These are phyloP conservation scores for Flaveria bidentis DNA, from an alignment of 129 eudicot genomes.

Conservation along the genomic window DNA sequence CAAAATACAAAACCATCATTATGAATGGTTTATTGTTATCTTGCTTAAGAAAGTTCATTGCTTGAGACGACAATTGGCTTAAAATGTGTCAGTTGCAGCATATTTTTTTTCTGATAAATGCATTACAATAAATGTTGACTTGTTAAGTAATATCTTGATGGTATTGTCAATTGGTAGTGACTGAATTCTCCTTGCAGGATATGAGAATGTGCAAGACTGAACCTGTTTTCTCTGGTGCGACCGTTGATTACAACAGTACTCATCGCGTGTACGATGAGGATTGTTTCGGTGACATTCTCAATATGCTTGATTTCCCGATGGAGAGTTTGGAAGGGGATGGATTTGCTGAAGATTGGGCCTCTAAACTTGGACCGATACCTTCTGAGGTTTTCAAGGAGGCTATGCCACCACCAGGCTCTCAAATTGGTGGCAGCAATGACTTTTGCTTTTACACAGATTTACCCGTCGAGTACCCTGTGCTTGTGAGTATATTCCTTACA, in stretches of 20 bases:
- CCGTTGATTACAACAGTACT: constrained; percentile 24
- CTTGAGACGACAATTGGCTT: neutral
- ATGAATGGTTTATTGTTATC: neutral
- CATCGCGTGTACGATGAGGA: constrained; percentile 33
- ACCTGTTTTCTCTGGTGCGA: constrained; percentile 34
- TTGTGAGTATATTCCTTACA: constrained; percentile 27
- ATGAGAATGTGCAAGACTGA: constrained; percentile 51
- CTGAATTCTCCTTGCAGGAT: constrained; percentile 34
- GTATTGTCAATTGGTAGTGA: constrained; percentile 9
- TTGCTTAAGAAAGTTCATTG: constrained; percentile 7
- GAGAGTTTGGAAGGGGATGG: constrained; percentile 63
- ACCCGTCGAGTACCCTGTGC: constrained; percentile 34
- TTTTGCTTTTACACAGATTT: constrained; percentile 20
- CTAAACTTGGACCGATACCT: constrained; percentile 62
- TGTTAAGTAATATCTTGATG: neutral
- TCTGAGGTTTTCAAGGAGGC: constrained; percentile 40
- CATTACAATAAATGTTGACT: too few relatives aligned
- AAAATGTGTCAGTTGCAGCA: neutral
- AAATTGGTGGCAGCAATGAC: constrained; percentile 27
- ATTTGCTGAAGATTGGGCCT: constrained; percentile 59
- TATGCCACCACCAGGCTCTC: constrained; percentile 31
- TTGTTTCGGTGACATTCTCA: constrained; percentile 44
- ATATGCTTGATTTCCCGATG: constrained; percentile 58
- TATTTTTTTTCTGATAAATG: too few relatives aligned
- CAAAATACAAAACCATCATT: neutral